These are phyloP conservation scores for Amanita fuliginea DNA, from an alignment of 768 basidiomycete genomes.

Conservation along the genomic window DNA sequence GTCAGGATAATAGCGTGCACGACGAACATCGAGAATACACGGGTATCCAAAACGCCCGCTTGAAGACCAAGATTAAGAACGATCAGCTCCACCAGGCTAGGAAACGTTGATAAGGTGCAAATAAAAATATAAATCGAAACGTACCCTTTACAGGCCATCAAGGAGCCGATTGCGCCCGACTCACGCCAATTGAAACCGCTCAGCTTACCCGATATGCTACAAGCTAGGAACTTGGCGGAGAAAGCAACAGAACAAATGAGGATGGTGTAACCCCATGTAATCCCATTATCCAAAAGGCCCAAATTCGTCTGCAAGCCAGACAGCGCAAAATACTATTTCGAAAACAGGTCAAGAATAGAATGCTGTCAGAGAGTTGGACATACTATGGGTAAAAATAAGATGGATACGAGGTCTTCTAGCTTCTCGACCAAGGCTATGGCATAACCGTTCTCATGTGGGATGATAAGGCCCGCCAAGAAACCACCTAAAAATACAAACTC, in stretches of 20 bases:
- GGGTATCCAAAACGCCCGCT: constrained; percentile 50
- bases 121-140: too few relatives aligned
- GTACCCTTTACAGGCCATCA: constrained; percentile 89
- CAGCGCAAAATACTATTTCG: constrained; percentile 19
- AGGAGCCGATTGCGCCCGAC: constrained; percentile 67
- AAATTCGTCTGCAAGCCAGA: constrained; percentile 78
- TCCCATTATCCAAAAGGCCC: constrained; percentile 61
- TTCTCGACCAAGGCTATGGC: constrained; percentile 75
- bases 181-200: constrained; percentile 69
- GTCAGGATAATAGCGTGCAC: constrained; percentile 68
- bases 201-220: constrained; percentile 43
- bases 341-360: background rate
- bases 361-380: constrained; percentile 14
- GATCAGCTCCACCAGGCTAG: constrained; percentile 73
- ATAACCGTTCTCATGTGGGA: constrained; percentile 76
- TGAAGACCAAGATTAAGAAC: constrained; percentile 81
- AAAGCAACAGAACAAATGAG: constrained; percentile 70
- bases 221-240: constrained; percentile 67
- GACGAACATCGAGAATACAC: constrained; percentile 86
- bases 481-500: constrained; percentile 35
- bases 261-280: constrained; percentile 75
- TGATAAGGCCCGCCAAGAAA: constrained; percentile 72
- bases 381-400: constrained; percentile 70
- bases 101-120: background rate
- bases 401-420: constrained; percentile 76